Base-by-base conservation (phyloP, 2,329 filamentous ascomycete genomes). In the Botrytis cinerea region DNA sequence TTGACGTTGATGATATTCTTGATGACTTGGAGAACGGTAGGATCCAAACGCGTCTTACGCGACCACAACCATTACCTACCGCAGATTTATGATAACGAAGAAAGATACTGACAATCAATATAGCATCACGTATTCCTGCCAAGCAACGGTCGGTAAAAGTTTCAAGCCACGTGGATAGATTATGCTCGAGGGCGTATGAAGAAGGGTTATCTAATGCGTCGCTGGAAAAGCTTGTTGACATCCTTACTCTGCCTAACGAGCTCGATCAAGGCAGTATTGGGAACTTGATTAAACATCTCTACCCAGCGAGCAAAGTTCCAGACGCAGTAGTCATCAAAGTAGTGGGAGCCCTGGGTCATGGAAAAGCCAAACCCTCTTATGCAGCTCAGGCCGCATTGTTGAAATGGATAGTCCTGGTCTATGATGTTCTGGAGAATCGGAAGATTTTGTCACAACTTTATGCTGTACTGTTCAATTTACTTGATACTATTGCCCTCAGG, bases 401-500 rank as follows among this genome's bases (percentile, higher is more conserved):
- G 75, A 91, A 89, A 82, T 97, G 94, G 94, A 84, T 97, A 68
- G 87, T 94, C 73, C 89, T 93, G 82, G 87, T 93, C 5, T 90
- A 95, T 79, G 91, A 94, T 77, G 84, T 91, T 63, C 82, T 96
- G 32, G 89, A 93, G 71, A 87, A 89, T 59, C 86, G 87, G 63
- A 84, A 83, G 10, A 83, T 91, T 14, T 82, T 97, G 67, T 90
- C 90, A 8, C 90, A 89, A 75, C 84, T 92, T 2, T 97, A 97
- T 79, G 86, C 89, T 0, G 88, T 95, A 28, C 82, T 97, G 6
- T 97, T 97, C 80, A 93, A 93, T 76, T 84, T 95, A 76, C 86
- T 97, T 9, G 93, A 97, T 79, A 95, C 93, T 78, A 91, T 93
- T 69, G 92, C 90, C 74, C 88, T 94, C 74, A 87, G 92, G 86